Conservation (phyloP, 2,329 filamentous ascomycete genomes). For the Scorias spongiosa region DNA sequence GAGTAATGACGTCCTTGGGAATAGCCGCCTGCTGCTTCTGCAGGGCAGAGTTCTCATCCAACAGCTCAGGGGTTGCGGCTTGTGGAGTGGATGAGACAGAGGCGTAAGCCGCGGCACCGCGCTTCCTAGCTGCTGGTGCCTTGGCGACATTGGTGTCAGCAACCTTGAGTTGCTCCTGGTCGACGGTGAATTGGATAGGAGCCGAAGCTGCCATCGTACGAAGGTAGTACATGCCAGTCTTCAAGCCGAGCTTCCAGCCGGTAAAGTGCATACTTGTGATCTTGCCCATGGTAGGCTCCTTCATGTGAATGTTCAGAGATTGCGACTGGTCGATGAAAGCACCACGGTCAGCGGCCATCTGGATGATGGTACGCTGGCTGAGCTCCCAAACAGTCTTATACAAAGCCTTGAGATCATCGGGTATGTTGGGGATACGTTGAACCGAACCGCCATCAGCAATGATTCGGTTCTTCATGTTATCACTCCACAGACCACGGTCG, state of each 20-base stretch:
- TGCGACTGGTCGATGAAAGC: slow-evolving; percentile 99
- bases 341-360: slow-evolving; percentile 97
- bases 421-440: slow-evolving; percentile 94
- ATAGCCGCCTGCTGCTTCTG: slow-evolving; percentile 22
- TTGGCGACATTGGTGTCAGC: slow-evolving; percentile 65
- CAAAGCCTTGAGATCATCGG: slow-evolving; percentile 82
- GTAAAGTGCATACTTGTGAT: slow-evolving; percentile 99
- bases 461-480: slow-evolving; percentile 99
- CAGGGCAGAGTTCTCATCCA: slow-evolving; percentile 36
- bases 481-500: slow-evolving; percentile 94
- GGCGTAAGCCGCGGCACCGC: slow-evolving; percentile 34
- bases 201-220: slow-evolving; percentile 93
- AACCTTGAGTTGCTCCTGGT: slow-evolving; percentile 85
- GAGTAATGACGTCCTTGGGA: slow-evolving; percentile 52
- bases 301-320: slow-evolving; percentile 98
- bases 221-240: slow-evolving; percentile 99
- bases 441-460: slow-evolving; percentile 93
- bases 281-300: slow-evolving; percentile 98
- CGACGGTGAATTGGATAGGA: slow-evolving; percentile 97
- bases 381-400: slow-evolving; percentile 99
- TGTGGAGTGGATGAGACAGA: slow-evolving; percentile 12
- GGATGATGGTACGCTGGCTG: slow-evolving; percentile 82
- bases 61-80: slow-evolving; percentile 43
- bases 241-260: slow-evolving; percentile 96
- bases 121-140: slow-evolving; percentile 51